Percentiles rank a stretch among this genome's conserved stretches.
Evolutionary conservation across 2,329 filamentous ascomycete genomes (phyloP).

Genomic region (Monosporascus sp.): DNA sequence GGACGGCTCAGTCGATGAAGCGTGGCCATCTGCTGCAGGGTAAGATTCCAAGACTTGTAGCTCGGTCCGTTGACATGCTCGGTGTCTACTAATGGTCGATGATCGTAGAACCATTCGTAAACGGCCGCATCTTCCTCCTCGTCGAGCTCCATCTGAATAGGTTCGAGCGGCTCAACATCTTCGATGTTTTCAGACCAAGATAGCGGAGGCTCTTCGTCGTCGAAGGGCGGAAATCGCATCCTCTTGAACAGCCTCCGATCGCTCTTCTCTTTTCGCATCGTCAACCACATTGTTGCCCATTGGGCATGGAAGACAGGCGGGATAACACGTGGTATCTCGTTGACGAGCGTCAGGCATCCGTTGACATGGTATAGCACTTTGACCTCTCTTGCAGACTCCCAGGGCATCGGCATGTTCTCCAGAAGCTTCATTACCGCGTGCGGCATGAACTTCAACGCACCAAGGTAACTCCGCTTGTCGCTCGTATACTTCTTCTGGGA

Average conservation of each 20-base stretch:
- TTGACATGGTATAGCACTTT: constrained; percentile 99
- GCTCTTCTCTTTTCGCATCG: constrained; percentile 96
- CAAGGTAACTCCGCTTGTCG: constrained; percentile 96
- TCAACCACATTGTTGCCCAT: constrained; percentile 99
- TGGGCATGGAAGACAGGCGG: constrained; percentile 97
- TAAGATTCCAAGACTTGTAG: constrained; percentile 93
- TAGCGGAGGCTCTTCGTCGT: constrained; percentile 94
- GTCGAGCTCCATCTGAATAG: constrained; percentile 97
- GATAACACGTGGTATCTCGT: constrained; percentile 93
- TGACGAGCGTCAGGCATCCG: constrained; percentile 92
- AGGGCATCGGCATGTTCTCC: constrained; percentile 99
- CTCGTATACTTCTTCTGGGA: constrained; percentile 99
- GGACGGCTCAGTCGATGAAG: constrained; percentile 89
- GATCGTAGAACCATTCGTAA: constrained; percentile 97
- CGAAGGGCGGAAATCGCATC: constrained; percentile 98
- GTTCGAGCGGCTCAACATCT: constrained; percentile 93
- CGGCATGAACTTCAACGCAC: constrained; percentile 98
- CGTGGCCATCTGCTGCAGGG: constrained; percentile 91
- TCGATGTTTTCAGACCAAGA: constrained; percentile 99
- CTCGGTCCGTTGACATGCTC: constrained; percentile 92
- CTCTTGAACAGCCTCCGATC: constrained; percentile 94
- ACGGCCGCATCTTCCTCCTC: constrained; percentile 88
- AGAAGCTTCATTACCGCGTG: constrained; percentile 94
- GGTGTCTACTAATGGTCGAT: constrained; percentile 83
- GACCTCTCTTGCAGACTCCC: constrained; percentile 93